Evolutionary conservation across 2,329 filamentous ascomycete genomes (phyloP).

Genomic region (Spiromastix sp.): DNA sequence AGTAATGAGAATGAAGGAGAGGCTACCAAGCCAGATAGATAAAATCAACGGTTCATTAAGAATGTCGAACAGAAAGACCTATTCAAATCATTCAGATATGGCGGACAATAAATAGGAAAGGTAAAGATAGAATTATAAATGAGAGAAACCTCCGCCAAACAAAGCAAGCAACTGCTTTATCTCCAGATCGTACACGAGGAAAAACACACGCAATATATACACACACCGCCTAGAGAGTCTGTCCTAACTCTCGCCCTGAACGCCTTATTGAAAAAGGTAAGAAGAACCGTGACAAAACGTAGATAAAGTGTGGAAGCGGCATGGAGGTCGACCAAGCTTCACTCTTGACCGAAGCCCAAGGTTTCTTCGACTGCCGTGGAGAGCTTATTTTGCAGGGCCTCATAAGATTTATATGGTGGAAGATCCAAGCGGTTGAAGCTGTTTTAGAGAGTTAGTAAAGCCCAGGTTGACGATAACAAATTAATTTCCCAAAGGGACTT

Average conservation of each 20-base stretch:
- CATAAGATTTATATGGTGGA: conserved; percentile 82
- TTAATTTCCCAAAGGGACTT: conserved; percentile 5
- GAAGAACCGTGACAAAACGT: neutral
- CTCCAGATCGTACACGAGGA: neutral
- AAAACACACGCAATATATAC: neutral
- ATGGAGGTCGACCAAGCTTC: conserved; percentile 24
- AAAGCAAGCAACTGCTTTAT: neutral
- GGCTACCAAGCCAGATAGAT: no score
- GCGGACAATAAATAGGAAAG: neutral
- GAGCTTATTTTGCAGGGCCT: conserved; percentile 77
- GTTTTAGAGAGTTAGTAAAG: conserved; percentile 15
- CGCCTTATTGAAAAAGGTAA: neutral
- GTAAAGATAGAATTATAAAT: conserved; percentile 6
- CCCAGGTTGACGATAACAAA: conserved; percentile 7
- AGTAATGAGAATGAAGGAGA: no score
- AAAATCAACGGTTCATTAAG: no score
- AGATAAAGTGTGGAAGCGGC: neutral
- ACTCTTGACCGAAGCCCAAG: conserved; percentile 97
- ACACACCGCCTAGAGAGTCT: neutral
- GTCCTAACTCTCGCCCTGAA: neutral
- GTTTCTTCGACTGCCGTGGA: conserved; percentile 98
- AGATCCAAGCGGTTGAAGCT: conserved; percentile 97
- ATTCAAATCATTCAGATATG: neutral
- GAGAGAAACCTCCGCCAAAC: neutral
- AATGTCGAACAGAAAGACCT: neutral